A percentile compares a stretch with the other conserved stretches of the same genome.
Evolutionary conservation across 352 stramenopile species (phyloP).

Genomic region (Globisporangium alternatum): DNA sequence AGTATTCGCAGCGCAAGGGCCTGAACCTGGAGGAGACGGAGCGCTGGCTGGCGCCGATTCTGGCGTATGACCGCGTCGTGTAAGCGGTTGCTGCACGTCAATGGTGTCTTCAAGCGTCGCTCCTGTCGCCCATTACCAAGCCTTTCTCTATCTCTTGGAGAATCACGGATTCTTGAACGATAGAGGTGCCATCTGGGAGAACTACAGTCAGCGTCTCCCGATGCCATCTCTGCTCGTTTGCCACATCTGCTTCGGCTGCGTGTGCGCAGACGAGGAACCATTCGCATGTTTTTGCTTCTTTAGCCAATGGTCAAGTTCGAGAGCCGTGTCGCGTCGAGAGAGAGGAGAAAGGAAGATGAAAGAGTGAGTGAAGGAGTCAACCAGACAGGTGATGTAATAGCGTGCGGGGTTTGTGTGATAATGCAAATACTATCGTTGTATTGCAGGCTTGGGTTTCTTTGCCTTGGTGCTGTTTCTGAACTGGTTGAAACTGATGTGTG

Average conservation of each 20-base stretch:
- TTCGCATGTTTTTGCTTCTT: slow-evolving; percentile 24
- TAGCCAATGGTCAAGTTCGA: slow-evolving; percentile 18
- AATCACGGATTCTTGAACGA: slow-evolving; percentile 11
- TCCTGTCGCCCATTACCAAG: background rate
- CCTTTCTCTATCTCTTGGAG: slow-evolving; percentile 52
- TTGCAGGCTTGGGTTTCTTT: background rate
- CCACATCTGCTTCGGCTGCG: background rate
- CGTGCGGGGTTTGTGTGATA: background rate
- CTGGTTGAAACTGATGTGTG: slow-evolving; percentile 7
- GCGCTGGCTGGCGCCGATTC: slow-evolving; percentile 94
- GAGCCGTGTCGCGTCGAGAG: background rate
- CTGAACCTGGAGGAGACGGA: slow-evolving; percentile 88
- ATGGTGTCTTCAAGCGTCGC: slow-evolving; percentile 1
- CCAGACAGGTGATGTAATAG: background rate
- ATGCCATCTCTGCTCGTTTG: slow-evolving; percentile 18
- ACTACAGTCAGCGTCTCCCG: background rate
- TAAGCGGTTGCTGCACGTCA: slow-evolving; percentile 15
- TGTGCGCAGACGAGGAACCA: slow-evolving; percentile 11
- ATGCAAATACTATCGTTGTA: slow-evolving; percentile 2
- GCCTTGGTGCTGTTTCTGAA: background rate
- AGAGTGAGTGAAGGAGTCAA: background rate
- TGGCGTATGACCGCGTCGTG: slow-evolving; percentile 90
- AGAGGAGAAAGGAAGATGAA: slow-evolving; percentile 7
- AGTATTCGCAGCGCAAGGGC: slow-evolving; percentile 93
- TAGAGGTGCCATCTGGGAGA: slow-evolving; percentile 15